Conservation (phyloP, 2,329 filamentous ascomycete genomes). For the Stachybotrys elegans region DNA sequence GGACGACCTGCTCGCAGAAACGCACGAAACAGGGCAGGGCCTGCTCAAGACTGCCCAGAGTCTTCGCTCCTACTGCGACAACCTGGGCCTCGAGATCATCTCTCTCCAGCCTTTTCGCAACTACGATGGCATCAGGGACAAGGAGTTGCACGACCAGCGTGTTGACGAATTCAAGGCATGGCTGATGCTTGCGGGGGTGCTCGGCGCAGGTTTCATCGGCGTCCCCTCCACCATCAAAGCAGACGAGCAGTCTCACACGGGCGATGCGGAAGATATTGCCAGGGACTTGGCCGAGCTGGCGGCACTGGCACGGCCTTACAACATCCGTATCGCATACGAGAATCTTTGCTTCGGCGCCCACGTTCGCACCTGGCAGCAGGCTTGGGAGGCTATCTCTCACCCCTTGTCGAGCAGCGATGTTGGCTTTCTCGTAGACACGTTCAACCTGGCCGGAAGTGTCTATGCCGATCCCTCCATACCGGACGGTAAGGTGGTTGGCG, state of each 20-base stretch:
- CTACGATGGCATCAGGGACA: conserved; percentile 11
- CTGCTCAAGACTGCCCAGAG: conserved; percentile 5
- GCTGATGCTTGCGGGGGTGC: conserved; percentile 8
- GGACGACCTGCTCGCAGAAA: conserved; percentile 13
- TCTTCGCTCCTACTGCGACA: conserved; percentile 5
- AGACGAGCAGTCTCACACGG: conserved; percentile 4
- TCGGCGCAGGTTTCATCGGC: conserved; percentile 12
- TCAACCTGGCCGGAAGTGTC: conserved; percentile 16
- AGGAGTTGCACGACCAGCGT: neutral
- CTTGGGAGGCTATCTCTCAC: conserved; percentile 8
- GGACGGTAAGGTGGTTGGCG: conserved; percentile 1
- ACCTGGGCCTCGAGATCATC: conserved; percentile 10
- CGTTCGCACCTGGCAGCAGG: conserved; percentile 10
- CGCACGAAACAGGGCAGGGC: neutral
- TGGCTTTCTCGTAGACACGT: conserved; percentile 21
- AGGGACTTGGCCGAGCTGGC: conserved; percentile 7
- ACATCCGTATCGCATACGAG: conserved; percentile 14
- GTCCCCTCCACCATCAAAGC: conserved; percentile 11
- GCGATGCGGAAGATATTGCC: conserved; percentile 2
- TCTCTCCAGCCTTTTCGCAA: conserved; percentile 16
- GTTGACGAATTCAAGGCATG: conserved; percentile 9
- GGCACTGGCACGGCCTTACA: conserved; percentile 1
- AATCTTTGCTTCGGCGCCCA: conserved; percentile 13
- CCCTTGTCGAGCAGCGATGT: conserved; percentile 1
- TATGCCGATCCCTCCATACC: conserved; percentile 4